These are phyloP conservation scores for Sarocladiaceae sp. DNA, from an alignment of 2,329 filamentous ascomycete genomes.

Conservation along the genomic window DNA sequence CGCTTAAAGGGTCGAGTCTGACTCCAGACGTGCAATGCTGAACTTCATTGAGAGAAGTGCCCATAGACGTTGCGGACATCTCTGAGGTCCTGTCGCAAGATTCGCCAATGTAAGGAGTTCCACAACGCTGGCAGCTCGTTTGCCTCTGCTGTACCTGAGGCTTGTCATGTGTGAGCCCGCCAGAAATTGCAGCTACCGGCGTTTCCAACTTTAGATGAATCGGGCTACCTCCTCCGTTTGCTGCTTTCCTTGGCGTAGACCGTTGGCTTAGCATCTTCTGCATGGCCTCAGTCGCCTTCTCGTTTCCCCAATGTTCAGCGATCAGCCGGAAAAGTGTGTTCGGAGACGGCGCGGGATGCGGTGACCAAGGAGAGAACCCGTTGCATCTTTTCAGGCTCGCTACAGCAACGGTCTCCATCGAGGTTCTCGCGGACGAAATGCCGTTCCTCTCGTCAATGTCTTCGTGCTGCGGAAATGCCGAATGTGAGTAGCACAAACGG, in stretches of 20 bases:
- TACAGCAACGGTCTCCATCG: slow-evolving; percentile 46
- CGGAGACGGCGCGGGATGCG: slow-evolving; percentile 29
- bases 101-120: no score
- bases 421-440: slow-evolving; percentile 39
- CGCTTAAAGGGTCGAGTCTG: background rate
- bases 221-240: background rate
- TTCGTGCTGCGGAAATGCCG: slow-evolving; percentile 42
- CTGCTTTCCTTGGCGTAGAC: slow-evolving; percentile 11
- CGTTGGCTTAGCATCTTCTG: slow-evolving; percentile 22
- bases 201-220: background rate
- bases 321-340: slow-evolving; percentile 41
- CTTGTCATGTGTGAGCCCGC: no score
- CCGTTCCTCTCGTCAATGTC: slow-evolving; percentile 22
- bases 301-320: slow-evolving; percentile 43
- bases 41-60: background rate
- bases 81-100: background rate
- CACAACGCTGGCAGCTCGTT: no score
- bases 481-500: slow-evolving; percentile 50
- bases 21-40: background rate
- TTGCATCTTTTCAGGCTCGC: slow-evolving; percentile 48
- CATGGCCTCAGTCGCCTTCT: slow-evolving; percentile 39
- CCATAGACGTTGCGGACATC: background rate
- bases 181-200: no score
- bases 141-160: no score
- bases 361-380: slow-evolving; percentile 47